Conservation (phyloP, 2,329 filamentous ascomycete species). For the Pezicula rhizophila region DNA sequence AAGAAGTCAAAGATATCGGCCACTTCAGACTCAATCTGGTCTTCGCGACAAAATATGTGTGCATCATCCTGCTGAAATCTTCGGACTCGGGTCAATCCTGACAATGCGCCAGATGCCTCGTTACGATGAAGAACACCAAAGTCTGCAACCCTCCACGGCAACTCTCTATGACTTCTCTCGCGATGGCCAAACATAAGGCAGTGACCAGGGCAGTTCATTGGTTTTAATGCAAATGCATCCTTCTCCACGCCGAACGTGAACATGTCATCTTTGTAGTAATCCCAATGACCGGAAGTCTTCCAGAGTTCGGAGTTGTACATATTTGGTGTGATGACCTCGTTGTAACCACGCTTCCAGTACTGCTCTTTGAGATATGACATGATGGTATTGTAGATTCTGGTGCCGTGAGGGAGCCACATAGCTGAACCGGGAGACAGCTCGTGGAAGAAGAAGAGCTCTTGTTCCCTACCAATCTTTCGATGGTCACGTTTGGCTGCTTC, state of each 20-base stretch:
- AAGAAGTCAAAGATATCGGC: constrained; percentile 84
- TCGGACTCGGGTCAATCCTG: constrained; percentile 84
- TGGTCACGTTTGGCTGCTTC: constrained; percentile 98
- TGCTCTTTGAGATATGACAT: constrained; percentile 75
- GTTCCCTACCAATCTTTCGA: constrained; percentile 85
- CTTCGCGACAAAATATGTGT: constrained; percentile 88
- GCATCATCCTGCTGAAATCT: constrained; percentile 95
- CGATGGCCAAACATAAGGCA: constrained; percentile 81
- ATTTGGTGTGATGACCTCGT: constrained; percentile 92
- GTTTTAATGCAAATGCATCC: constrained; percentile 79
- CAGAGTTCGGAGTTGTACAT: constrained; percentile 92
- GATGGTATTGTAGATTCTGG: constrained; percentile 87
- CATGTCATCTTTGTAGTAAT: constrained; percentile 93
- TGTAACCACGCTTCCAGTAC: constrained; percentile 89
- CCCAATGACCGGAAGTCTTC: constrained; percentile 95
- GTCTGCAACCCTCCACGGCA: constrained; percentile 89
- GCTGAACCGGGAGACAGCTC: constrained; percentile 87
- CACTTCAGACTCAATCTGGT: constrained; percentile 71
- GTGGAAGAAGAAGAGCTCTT: constrained; percentile 97
- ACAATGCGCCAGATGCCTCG: constrained; percentile 86
- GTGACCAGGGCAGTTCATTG: constrained; percentile 98
- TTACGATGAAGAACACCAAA: constrained; percentile 95
- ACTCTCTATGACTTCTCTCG: constrained; percentile 79
- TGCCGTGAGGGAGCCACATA: constrained; percentile 89
- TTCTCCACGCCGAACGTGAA: constrained; percentile 81